A percentile compares a stretch with the other conserved stretches of the same genome.
Conservation (phyloP, 169 alveolate species). For the Babesia gibsoni region DNA sequence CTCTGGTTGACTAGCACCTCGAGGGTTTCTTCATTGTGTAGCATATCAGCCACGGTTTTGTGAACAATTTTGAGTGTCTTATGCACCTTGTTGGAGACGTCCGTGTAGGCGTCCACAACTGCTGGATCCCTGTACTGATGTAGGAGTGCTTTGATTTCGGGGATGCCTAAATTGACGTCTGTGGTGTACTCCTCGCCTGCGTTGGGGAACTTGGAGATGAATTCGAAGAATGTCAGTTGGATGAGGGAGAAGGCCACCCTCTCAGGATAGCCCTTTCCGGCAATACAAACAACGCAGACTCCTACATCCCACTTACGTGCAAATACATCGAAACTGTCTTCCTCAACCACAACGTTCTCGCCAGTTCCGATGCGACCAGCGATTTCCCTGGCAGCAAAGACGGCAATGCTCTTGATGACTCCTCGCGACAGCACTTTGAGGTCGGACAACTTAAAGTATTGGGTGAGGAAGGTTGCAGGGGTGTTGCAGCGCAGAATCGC, state of each 20-base stretch:
- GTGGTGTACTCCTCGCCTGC: slow-evolving; percentile 29
- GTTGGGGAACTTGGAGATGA: slow-evolving; percentile 27
- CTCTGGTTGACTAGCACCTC: slow-evolving; percentile 63
- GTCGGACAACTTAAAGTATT: slow-evolving; percentile 37
- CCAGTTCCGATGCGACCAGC: slow-evolving; percentile 36
- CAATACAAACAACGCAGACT: slow-evolving; percentile 46
- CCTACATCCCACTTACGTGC: slow-evolving; percentile 60
- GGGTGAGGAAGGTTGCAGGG: slow-evolving; percentile 40
- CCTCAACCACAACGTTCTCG: slow-evolving; percentile 29
- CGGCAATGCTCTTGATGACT: slow-evolving; percentile 42
- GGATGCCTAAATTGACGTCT: slow-evolving; percentile 41
- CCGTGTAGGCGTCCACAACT: slow-evolving; percentile 49
- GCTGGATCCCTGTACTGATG: slow-evolving; percentile 43
- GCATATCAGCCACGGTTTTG: slow-evolving; percentile 56
- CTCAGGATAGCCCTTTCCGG: slow-evolving; percentile 44
- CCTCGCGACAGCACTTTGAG: slow-evolving; percentile 36
- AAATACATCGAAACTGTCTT: slow-evolving; percentile 33
- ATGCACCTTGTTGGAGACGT: slow-evolving; percentile 42
- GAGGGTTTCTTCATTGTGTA: slow-evolving; percentile 56
- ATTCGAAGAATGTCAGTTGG: slow-evolving; percentile 51
- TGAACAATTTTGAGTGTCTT: slow-evolving; percentile 43
- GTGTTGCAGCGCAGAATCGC: slow-evolving; percentile 53
- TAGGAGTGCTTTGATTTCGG: slow-evolving; percentile 40
- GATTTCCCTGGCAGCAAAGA: slow-evolving; percentile 52
- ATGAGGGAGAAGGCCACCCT: slow-evolving; percentile 55